Conservation (phyloP, 2,329 filamentous ascomycete genomes). For the Phyllachora maydis region DNA sequence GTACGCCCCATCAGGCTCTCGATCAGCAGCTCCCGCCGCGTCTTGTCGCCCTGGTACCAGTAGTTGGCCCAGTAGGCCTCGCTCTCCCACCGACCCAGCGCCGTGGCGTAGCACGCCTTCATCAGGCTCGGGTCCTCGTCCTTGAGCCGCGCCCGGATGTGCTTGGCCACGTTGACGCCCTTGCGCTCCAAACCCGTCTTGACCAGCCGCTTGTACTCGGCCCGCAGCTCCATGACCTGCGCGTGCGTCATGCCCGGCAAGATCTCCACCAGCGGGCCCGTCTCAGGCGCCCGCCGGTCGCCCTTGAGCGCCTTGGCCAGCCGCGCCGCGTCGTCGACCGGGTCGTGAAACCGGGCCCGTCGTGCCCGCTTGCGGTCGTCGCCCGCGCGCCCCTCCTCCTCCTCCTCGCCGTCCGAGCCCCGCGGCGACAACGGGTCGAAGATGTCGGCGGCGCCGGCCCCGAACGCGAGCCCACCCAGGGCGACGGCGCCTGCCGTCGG, state of each 20-base stretch:
- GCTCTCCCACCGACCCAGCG: slow-evolving; percentile 75
- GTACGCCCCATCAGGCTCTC: slow-evolving; percentile 79
- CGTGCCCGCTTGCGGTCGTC: slow-evolving; percentile 26
- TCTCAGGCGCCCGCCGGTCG: slow-evolving; percentile 40
- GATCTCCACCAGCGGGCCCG: slow-evolving; percentile 57
- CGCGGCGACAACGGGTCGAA: slow-evolving; percentile 31
- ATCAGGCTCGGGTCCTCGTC: slow-evolving; percentile 57
- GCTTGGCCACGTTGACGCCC: slow-evolving; percentile 70
- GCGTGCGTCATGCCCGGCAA: slow-evolving; percentile 70
- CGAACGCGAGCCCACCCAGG: no score
- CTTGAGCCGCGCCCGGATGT: slow-evolving; percentile 59
- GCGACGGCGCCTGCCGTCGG: no score
- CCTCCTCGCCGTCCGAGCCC: slow-evolving; percentile 26
- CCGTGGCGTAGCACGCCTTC: slow-evolving; percentile 80
- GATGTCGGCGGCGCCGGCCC: slow-evolving; percentile 19
- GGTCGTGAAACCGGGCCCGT: slow-evolving; percentile 65
- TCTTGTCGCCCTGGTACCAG: slow-evolving; percentile 82
- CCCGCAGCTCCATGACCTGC: slow-evolving; percentile 69
- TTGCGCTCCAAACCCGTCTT: slow-evolving; percentile 55
- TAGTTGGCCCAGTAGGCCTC: slow-evolving; percentile 98
- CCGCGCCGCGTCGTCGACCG: slow-evolving; percentile 54
- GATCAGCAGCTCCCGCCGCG: slow-evolving; percentile 72
- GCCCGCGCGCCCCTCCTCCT: no score
- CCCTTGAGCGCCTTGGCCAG: slow-evolving; percentile 57
- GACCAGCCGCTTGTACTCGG: slow-evolving; percentile 77